phyloP scores from a whole-genome alignment of 495 filamentous ascomycete species.

The Symbiotaphrina buchneri region DNA sequence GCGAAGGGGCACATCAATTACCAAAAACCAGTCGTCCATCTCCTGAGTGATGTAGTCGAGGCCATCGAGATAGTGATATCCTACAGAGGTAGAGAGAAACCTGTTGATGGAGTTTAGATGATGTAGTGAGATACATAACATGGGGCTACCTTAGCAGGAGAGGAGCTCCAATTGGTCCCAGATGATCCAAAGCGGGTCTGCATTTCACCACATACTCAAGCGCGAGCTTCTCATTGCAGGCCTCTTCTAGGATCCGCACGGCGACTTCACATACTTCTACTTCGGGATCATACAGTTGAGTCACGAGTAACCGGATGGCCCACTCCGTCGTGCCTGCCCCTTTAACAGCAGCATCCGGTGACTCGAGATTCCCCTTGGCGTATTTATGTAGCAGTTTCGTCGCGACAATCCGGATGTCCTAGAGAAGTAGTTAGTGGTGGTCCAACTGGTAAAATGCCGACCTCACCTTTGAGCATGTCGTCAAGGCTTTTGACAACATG shows the following conservation, averaged over 20 bases:
- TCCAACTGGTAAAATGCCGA: too few relatives aligned
- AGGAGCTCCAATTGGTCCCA: conserved; percentile 92
- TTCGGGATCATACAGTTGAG: conserved; percentile 91
- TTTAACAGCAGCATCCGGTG: conserved; percentile 9
- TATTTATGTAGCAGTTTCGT: conserved; percentile 72
- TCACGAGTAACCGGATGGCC: conserved; percentile 91
- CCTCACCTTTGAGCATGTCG: conserved; percentile 53
- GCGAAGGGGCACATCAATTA: conserved; percentile 6
- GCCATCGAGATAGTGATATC: conserved; percentile 92
- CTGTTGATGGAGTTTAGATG: conserved; percentile 5
- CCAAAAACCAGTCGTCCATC: conserved; percentile 97
- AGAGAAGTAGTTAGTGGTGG: too few relatives aligned
- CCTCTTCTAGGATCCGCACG: conserved; percentile 91
- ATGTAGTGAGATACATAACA: neutral
- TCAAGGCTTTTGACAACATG: conserved; percentile 78
- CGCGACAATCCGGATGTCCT: conserved; percentile 63
- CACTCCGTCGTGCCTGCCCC: conserved; percentile 45
- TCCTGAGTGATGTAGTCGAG: conserved; percentile 96
- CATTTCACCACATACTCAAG: conserved; percentile 94
- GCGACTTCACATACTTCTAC: conserved; percentile 89
- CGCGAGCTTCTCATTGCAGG: conserved; percentile 73
- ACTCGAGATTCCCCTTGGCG: conserved; percentile 22
- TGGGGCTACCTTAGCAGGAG: conserved; percentile 44
- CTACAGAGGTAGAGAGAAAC: conserved; percentile 85
- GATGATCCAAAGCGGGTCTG: conserved; percentile 82